phyloP scores from a whole-genome alignment of 2,329 filamentous ascomycete genomes.

The Monilinia fructicola region DNA sequence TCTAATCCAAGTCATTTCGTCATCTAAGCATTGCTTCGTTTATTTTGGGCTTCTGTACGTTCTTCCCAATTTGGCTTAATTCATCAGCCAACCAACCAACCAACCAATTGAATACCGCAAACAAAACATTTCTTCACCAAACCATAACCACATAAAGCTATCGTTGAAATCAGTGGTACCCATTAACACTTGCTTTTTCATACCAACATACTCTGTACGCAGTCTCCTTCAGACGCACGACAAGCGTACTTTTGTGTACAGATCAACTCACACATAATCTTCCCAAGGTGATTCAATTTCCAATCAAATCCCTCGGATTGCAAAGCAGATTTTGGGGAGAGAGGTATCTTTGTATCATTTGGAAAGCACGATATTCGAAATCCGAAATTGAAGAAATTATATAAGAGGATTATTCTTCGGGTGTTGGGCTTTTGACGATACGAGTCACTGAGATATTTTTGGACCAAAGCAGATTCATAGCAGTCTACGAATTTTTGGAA shows the following conservation, averaged over 20 bases:
- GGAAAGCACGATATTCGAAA: neutral
- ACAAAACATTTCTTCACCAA: neutral
- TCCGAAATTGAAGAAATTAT: neutral
- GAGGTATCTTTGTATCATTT: constrained; percentile 11
- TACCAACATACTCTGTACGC: neutral
- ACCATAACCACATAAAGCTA: neutral
- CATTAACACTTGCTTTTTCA: constrained; percentile 1
- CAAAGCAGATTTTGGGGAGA: constrained; percentile 17
- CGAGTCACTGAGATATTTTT: neutral
- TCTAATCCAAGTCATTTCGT: constrained; percentile 10
- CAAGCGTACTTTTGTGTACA: neutral
- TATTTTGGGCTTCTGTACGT: neutral
- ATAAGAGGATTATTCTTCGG: neutral
- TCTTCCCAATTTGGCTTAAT: neutral
- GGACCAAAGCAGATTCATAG: neutral
- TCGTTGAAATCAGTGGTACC: neutral
- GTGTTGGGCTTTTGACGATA: neutral
- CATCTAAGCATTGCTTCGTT: neutral
- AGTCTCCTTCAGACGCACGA: neutral
- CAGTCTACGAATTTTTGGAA: neutral
- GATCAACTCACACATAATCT: neutral
- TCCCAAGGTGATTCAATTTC: neutral
- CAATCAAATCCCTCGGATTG: constrained; percentile 19
- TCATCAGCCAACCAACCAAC: neutral
- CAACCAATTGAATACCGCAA: constrained; percentile 11